phyloP scores from a whole-genome alignment of 1,284 basidiomycete species.

The Taiwanofungus camphoratus region DNA sequence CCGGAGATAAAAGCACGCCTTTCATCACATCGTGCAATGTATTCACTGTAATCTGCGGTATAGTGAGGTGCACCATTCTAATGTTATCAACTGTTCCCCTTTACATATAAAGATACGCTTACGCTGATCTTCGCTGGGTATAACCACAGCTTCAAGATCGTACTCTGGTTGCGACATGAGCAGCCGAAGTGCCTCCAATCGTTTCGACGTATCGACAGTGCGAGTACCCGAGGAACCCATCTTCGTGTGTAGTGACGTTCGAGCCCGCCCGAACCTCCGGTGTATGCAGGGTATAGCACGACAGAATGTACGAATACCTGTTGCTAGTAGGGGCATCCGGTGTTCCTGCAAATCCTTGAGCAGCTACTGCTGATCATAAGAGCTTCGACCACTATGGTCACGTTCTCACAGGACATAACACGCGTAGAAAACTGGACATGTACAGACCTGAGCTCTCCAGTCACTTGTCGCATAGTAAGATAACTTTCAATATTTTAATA shows the following conservation, averaged over 20 bases:
- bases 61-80: slow-evolving; percentile 5
- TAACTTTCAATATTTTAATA: too few species aligned
- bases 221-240: slow-evolving; percentile 35
- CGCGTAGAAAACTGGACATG: too few species aligned
- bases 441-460: too few species aligned
- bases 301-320: not conserved
- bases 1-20: slow-evolving; percentile 86
- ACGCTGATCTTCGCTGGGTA: slow-evolving; percentile 89
- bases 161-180: slow-evolving; percentile 58
- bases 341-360: too few species aligned
- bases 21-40: slow-evolving; percentile 79
- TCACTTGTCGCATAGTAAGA: too few species aligned
- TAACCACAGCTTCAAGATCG: slow-evolving; percentile 64
- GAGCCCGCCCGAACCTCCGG: not conserved
- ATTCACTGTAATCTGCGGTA: slow-evolving; percentile 82
- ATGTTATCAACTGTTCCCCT: not conserved
- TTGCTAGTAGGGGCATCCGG: not conserved
- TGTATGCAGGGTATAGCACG: not conserved
- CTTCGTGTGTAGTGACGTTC: not conserved
- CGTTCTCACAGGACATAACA: too few species aligned
- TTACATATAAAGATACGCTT: slow-evolving; percentile 28
- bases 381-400: too few species aligned
- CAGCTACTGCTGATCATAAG: too few species aligned
- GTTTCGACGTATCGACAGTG: slow-evolving; percentile 56
- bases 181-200: slow-evolving; percentile 55